Percentiles rank a stretch among this genome's conserved stretches.
Evolutionary conservation across 1,284 basidiomycete species (phyloP).

Genomic region (Gomphus bonarii): DNA sequence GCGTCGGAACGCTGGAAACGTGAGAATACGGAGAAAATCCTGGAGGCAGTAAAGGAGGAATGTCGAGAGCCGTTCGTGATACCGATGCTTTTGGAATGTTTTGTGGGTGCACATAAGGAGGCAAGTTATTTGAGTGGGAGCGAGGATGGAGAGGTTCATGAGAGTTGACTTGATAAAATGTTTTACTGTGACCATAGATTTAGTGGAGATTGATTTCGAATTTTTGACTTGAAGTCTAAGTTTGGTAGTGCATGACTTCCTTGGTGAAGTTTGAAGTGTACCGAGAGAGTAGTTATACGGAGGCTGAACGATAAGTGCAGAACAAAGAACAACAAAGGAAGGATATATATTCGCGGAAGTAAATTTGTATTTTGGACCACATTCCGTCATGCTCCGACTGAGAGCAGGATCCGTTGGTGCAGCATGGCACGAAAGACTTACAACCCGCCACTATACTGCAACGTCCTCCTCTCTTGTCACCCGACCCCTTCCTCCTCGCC

Average conservation of each 20-base stretch:
- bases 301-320: too few relatives aligned
- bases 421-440: neutral
- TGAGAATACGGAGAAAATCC: constrained; percentile 18
- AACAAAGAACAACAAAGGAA: constrained; percentile 18
- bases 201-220: too few relatives aligned
- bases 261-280: too few relatives aligned
- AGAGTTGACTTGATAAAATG: too few relatives aligned
- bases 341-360: neutral
- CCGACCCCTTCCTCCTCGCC: constrained; percentile 2
- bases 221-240: too few relatives aligned
- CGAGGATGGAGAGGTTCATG: too few relatives aligned
- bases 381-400: neutral
- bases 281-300: too few relatives aligned
- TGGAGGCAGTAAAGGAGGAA: constrained; percentile 32
- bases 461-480: neutral
- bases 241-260: too few relatives aligned
- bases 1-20: neutral
- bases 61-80: constrained; percentile 35
- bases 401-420: neutral
- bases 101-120: constrained; percentile 13
- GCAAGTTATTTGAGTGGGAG: neutral
- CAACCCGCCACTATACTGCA: neutral
- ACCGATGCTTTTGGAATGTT: constrained; percentile 34
- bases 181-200: too few relatives aligned
- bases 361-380: too few relatives aligned